Evolutionary conservation across 2,329 filamentous ascomycete genomes (phyloP).

Genomic region (Aspergillus nomiae): DNA sequence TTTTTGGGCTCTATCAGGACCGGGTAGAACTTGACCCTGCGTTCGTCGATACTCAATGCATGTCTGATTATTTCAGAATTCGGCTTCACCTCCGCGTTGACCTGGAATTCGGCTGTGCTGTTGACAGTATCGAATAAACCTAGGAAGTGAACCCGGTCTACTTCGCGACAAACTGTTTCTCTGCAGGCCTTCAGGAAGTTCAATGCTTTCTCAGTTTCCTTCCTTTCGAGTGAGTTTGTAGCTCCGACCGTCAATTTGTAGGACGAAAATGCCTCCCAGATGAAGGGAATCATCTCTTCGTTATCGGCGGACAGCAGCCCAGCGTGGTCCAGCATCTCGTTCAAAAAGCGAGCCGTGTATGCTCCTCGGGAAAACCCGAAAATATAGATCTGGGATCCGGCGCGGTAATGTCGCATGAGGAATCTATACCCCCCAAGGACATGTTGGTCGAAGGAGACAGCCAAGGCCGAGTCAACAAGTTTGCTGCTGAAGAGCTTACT

Average conservation of each 20-base stretch:
- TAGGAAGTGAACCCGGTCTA: conserved; percentile 22
- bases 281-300: conserved; percentile 23
- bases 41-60: conserved; percentile 49
- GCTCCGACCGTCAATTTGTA: conserved; percentile 16
- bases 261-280: conserved; percentile 19
- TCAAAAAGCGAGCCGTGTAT: conserved; percentile 27
- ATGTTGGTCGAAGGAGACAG: conserved; percentile 23
- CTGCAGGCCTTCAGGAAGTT: not conserved
- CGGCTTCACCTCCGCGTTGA: conserved; percentile 8
- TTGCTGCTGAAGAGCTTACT: conserved; percentile 2
- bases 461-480: conserved; percentile 17
- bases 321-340: conserved; percentile 25
- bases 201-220: not conserved
- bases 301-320: conserved; percentile 23
- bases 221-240: not conserved
- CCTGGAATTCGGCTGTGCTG: conserved; percentile 25
- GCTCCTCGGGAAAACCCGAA: conserved; percentile 30
- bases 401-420: conserved; percentile 19
- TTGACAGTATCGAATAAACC: conserved; percentile 32
- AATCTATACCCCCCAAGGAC: conserved; percentile 25
- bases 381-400: conserved; percentile 23
- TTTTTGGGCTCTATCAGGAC: conserved; percentile 8
- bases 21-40: conserved; percentile 4
- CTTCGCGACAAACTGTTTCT: conserved; percentile 22
- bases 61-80: conserved; percentile 54